These are phyloP conservation scores for Pythium phragmiticola DNA, from an alignment of 352 stramenopile genomes.

Conservation along the genomic window DNA sequence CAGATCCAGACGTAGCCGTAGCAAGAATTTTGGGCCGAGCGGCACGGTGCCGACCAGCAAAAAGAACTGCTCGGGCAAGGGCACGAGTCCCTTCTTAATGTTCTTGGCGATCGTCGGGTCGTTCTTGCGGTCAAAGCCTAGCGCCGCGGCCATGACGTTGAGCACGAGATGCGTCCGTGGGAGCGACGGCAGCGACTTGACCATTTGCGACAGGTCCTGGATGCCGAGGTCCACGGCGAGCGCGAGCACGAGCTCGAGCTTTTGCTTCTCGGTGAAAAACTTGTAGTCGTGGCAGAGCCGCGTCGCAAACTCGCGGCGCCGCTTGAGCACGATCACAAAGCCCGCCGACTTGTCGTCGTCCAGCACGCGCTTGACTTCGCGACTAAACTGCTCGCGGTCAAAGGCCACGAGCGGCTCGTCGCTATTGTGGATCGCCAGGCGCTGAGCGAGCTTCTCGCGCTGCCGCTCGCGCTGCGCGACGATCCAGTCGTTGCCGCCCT, in stretches of 20 bases:
- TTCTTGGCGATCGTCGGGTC: constrained; percentile 83
- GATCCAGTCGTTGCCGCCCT: constrained; percentile 61
- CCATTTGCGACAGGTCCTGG: constrained; percentile 77
- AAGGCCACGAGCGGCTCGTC: constrained; percentile 47
- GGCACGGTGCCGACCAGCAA: constrained; percentile 70
- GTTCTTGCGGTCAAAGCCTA: constrained; percentile 81
- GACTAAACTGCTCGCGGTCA: constrained; percentile 55
- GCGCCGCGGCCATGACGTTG: constrained; percentile 67
- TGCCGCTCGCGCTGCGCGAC: constrained; percentile 35
- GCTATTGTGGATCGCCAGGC: constrained; percentile 31
- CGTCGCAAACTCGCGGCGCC: constrained; percentile 69
- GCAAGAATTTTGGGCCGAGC: constrained; percentile 66
- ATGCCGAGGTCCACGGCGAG: constrained; percentile 78
- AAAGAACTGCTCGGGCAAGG: constrained; percentile 80
- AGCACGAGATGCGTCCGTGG: constrained; percentile 77
- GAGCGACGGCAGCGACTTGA: constrained; percentile 78
- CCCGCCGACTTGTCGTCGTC: constrained; percentile 69
- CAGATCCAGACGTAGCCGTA: constrained; percentile 72
- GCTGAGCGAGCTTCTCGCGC: constrained; percentile 39
- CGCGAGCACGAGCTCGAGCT: constrained; percentile 75
- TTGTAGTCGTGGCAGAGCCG: constrained; percentile 75
- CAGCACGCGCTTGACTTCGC: constrained; percentile 60
- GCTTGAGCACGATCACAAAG: constrained; percentile 84
- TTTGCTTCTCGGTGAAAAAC: constrained; percentile 74
- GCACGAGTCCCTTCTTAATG: constrained; percentile 82